Evolutionary conservation across 768 basidiomycete genomes (phyloP).

Genomic region (Kwoniella dejecticola): DNA sequence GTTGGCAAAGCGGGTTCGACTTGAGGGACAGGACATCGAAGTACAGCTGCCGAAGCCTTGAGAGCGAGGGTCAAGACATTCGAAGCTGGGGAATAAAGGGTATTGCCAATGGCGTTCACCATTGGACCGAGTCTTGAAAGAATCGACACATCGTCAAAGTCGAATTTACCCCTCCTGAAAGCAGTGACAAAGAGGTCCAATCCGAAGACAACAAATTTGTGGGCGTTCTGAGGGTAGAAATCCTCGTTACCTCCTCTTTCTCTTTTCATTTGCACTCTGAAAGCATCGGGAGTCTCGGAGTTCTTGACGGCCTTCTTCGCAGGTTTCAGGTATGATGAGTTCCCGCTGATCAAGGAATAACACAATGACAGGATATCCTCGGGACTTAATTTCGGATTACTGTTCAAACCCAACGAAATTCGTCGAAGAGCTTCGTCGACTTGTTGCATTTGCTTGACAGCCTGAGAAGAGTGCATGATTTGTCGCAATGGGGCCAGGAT

Average conservation of each 20-base stretch:
- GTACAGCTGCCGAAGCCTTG: slow-evolving; percentile 75
- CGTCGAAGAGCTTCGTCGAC: slow-evolving; percentile 87
- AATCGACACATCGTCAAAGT: slow-evolving; percentile 73
- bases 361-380: slow-evolving; percentile 76
- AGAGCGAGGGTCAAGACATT: slow-evolving; percentile 74
- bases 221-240: slow-evolving; percentile 83
- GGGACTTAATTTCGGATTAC: slow-evolving; percentile 71
- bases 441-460: slow-evolving; percentile 73
- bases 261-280: slow-evolving; percentile 77
- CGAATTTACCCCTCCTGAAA: slow-evolving; percentile 79
- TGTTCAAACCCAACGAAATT: slow-evolving; percentile 78
- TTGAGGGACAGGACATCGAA: slow-evolving; percentile 78
- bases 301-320: slow-evolving; percentile 56
- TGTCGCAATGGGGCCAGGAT: slow-evolving; percentile 76
- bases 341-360: slow-evolving; percentile 86
- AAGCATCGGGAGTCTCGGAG: slow-evolving; percentile 61
- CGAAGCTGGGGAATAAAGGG: slow-evolving; percentile 79
- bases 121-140: slow-evolving; percentile 84
- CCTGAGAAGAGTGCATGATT: slow-evolving; percentile 83
- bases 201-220: slow-evolving; percentile 88
- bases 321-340: slow-evolving; percentile 79
- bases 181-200: slow-evolving; percentile 88
- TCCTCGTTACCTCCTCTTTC: slow-evolving; percentile 62
- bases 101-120: slow-evolving; percentile 83
- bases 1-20: slow-evolving; percentile 76